A percentile compares a stretch with the other conserved stretches of the same genome.
phyloP scores from a whole-genome alignment of 208 protist genomes.

The Trypanosoma scelopori region DNA sequence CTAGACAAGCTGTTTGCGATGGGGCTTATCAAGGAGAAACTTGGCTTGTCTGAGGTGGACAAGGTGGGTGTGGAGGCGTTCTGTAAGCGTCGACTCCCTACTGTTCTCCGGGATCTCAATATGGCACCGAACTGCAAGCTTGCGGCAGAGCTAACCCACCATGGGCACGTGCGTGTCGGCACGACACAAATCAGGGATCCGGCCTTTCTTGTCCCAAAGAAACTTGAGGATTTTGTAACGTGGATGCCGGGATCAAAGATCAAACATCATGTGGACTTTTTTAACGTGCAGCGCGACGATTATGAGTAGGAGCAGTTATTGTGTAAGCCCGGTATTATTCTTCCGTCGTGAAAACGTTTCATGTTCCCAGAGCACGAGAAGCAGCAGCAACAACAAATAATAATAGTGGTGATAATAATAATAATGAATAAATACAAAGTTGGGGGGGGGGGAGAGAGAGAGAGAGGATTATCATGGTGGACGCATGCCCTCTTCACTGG shows the following conservation, averaged over 20 bases:
- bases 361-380: not conserved
- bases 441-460: too few relatives aligned
- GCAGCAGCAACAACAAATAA: too few relatives aligned
- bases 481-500: too few relatives aligned
- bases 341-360: constrained; percentile 11
- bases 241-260: constrained; percentile 92
- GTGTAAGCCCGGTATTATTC: too few relatives aligned
- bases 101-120: constrained; percentile 83
- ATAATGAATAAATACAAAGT: not conserved
- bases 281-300: constrained; percentile 87
- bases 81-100: constrained; percentile 86
- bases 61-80: constrained; percentile 90
- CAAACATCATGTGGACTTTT: constrained; percentile 83
- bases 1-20: constrained; percentile 91
- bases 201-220: constrained; percentile 84
- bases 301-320: constrained; percentile 46
- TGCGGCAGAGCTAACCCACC: constrained; percentile 79
- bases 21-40: constrained; percentile 86
- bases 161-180: constrained; percentile 90
- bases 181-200: constrained; percentile 87
- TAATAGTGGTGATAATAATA: too few relatives aligned
- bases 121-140: constrained; percentile 90
- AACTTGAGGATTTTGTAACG: constrained; percentile 83
- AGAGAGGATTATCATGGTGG: too few relatives aligned
- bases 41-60: constrained; percentile 84